These are phyloP conservation scores for Verticillium alfalfae DNA, from an alignment of 2,329 filamentous ascomycete genomes.

Conservation along the genomic window DNA sequence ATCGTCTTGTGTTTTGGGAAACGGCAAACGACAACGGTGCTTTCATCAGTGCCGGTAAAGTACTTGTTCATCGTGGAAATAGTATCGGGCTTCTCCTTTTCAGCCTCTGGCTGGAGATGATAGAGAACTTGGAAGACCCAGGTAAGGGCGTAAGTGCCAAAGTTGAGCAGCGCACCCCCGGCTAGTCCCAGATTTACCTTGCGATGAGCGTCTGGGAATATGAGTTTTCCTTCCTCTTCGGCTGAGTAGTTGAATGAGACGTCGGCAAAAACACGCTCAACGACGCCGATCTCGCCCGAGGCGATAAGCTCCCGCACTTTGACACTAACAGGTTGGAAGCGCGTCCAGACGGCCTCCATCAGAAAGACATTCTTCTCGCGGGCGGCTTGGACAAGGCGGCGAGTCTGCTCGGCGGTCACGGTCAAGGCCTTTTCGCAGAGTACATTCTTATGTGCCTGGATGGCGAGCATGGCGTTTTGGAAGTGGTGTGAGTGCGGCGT, in stretches of 20 bases:
- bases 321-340: conserved; percentile 80
- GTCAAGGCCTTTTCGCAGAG: conserved; percentile 90
- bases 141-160: conserved; percentile 83
- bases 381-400: conserved; percentile 66
- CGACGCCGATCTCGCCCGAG: conserved; percentile 50
- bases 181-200: conserved; percentile 81
- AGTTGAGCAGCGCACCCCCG: conserved; percentile 75
- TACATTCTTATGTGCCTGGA: conserved; percentile 80
- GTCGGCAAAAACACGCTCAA: conserved; percentile 55
- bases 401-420: conserved; percentile 72
- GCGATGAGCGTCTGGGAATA: conserved; percentile 58
- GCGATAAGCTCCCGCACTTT: conserved; percentile 62
- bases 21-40: conserved; percentile 69
- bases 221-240: conserved; percentile 45
- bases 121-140: conserved; percentile 91
- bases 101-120: conserved; percentile 64
- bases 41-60: conserved; percentile 65
- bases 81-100: conserved; percentile 63
- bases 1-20: conserved; percentile 67
- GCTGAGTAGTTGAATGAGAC: conserved; percentile 58
- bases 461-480: conserved; percentile 80
- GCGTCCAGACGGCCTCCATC: conserved; percentile 87
- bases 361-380: conserved; percentile 67
- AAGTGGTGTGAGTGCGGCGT: conserved; percentile 93
- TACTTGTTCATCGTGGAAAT: conserved; percentile 67